Conservation (phyloP, 768 basidiomycete species). For the Antrodiella citrinella region DNA sequence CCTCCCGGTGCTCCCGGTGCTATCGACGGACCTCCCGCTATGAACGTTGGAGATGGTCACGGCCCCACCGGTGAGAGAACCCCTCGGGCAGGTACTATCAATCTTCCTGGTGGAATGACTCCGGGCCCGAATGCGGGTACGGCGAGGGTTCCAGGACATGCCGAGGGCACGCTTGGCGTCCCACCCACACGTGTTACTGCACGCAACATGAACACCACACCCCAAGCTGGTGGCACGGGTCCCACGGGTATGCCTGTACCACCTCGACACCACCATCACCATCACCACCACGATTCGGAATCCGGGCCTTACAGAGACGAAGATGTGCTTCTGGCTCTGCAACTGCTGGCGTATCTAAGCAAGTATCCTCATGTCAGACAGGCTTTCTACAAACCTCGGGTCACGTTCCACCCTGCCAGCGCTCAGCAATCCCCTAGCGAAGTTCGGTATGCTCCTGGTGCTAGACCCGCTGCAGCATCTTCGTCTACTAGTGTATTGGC, state of each 20-base stretch:
- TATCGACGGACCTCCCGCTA: conserved; percentile 31
- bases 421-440: conserved; percentile 18
- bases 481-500: conserved; percentile 2
- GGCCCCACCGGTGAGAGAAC: conserved; percentile 24
- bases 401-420: conserved; percentile 76
- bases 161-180: conserved; percentile 1
- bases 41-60: no score
- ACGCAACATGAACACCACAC: conserved; percentile 1
- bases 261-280: conserved; percentile 25
- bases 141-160: conserved; percentile 12
- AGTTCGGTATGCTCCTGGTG: conserved; percentile 1
- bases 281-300: conserved; percentile 29
- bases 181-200: conserved; percentile 4
- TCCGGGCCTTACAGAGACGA: conserved; percentile 85
- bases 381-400: conserved; percentile 85
- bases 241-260: no score
- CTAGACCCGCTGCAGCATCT: conserved; percentile 13
- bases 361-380: conserved; percentile 97
- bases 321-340: conserved; percentile 83
- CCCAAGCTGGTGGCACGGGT: conserved; percentile 4
- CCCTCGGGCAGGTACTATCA: conserved; percentile 55
- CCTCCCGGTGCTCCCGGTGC: conserved; percentile 90
- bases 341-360: conserved; percentile 91
- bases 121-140: no score
- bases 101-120: conserved; percentile 32